Conservation (phyloP, 805 yeast genomes). For the Cyberlindnera amylophila region DNA sequence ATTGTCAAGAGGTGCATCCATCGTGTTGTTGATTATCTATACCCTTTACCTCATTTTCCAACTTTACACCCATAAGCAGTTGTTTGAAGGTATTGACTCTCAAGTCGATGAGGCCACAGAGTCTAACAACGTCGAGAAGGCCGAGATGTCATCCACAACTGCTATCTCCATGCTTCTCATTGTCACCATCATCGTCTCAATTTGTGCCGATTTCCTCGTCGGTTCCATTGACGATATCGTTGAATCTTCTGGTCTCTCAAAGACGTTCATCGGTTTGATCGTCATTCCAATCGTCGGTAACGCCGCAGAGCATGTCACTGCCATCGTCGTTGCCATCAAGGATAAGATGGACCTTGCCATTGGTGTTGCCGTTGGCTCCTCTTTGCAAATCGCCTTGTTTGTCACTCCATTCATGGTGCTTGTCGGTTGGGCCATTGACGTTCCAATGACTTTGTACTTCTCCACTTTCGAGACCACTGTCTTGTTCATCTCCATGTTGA, state of each 20-base stretch:
- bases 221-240: constrained; percentile 92
- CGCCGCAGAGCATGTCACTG: constrained; percentile 98
- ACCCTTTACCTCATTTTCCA: constrained; percentile 81
- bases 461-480: constrained; percentile 93
- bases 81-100: constrained; percentile 59
- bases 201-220: constrained; percentile 91
- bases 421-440: constrained; percentile 87
- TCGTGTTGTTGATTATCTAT: constrained; percentile 74
- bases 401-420: constrained; percentile 94
- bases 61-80: constrained; percentile 73
- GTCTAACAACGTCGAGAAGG: constrained; percentile 21
- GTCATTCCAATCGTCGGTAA: constrained; percentile 96
- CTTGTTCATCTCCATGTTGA: constrained; percentile 82
- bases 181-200: constrained; percentile 76
- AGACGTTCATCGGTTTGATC: constrained; percentile 91
- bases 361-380: constrained; percentile 95
- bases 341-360: constrained; percentile 97
- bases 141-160: constrained; percentile 46
- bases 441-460: constrained; percentile 90
- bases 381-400: constrained; percentile 91
- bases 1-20: constrained; percentile 81
- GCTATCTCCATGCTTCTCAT: constrained; percentile 51
- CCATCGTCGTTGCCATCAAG: constrained; percentile 89
- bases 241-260: constrained; percentile 76
- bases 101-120: constrained; percentile 34